Percentiles rank a stretch among this genome's conserved stretches.
These are phyloP conservation scores for Oryza glaberrima DNA, from an alignment of 176 grass and related monocot genomes.

Conservation along the genomic window DNA sequence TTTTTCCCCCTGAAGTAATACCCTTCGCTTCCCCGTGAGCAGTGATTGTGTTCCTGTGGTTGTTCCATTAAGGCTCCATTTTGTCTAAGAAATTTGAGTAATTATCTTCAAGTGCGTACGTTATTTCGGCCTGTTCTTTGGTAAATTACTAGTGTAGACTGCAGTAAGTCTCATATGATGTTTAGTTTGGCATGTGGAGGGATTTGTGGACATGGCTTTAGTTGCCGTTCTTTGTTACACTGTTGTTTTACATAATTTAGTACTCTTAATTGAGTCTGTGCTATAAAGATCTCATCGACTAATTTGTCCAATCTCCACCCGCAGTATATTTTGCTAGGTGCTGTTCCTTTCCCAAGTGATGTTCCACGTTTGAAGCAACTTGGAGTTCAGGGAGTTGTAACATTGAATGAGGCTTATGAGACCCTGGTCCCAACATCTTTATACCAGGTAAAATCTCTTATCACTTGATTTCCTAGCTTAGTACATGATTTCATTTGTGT, in stretches of 20 bases:
- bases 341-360: conserved; percentile 95
- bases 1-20: no score
- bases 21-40: no score
- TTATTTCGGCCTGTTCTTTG: background rate
- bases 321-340: conserved; percentile 83
- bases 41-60: background rate
- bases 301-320: conserved; percentile 10
- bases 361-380: conserved; percentile 77
- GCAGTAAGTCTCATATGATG: background rate
- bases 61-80: conserved; percentile 1
- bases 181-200: conserved; percentile 14
- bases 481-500: background rate
- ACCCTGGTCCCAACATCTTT: conserved; percentile 83
- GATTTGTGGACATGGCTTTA: conserved; percentile 2
- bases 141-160: background rate
- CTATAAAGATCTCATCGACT: conserved; percentile 4
- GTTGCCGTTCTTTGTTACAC: conserved; percentile 30
- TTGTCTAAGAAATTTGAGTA: background rate
- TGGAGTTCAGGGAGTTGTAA: conserved; percentile 85
- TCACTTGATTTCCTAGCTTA: conserved; percentile 15
- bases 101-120: background rate
- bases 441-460: conserved; percentile 64
- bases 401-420: conserved; percentile 91
- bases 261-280: background rate
- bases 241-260: conserved; percentile 18